phyloP scores from a whole-genome alignment of 805 yeast species.

The Cyberlindnera mississippiensis region DNA sequence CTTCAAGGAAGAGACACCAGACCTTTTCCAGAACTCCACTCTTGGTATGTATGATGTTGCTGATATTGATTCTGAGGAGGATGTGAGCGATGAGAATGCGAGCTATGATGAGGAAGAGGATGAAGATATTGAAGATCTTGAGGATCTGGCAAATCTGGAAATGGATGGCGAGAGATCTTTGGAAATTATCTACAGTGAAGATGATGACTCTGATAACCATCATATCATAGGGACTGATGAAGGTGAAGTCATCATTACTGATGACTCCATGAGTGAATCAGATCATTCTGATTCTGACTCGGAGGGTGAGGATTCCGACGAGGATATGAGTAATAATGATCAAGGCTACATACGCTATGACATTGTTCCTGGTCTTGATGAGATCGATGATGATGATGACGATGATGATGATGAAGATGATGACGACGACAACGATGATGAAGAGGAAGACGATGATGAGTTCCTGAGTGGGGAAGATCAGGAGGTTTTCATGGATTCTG shows the following conservation, averaged over 20 bases:
- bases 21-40: conserved; percentile 82
- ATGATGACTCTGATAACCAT: conserved; percentile 32
- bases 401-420: conserved; percentile 24
- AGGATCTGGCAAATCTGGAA: conserved; percentile 3
- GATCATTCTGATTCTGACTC: conserved; percentile 1
- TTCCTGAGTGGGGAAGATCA: conserved; percentile 12
- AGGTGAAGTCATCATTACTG: conserved; percentile 25
- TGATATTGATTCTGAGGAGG: conserved; percentile 63
- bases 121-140: conserved; percentile 29
- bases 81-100: conserved; percentile 49
- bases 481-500: conserved; percentile 12
- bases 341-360: conserved; percentile 14
- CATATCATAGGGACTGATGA: conserved; percentile 27
- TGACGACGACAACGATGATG: too few relatives aligned
- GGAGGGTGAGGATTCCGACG: conserved; percentile 13
- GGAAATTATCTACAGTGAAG: conserved; percentile 32
- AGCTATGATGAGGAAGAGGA: conserved; percentile 41
- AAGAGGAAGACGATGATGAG: conserved; percentile 27
- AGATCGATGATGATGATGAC: conserved; percentile 4
- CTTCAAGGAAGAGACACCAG: conserved; percentile 65
- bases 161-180: conserved; percentile 20
- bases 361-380: conserved; percentile 14
- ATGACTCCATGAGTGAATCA: conserved; percentile 17
- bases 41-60: conserved; percentile 90
- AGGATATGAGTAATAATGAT: conserved; percentile 15